Percentiles rank a stretch among this genome's conserved stretches.
These are phyloP conservation scores for cucumber (Cucumis sativus) DNA, from an alignment of 306 rosid genomes.

Conservation along the genomic window Cucumber_9930_V3 NC_026656.2:1408001-1408500, in stretches of 20 bases:
- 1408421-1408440: not conserved
- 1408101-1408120: not conserved
- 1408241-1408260: not conserved
- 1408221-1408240: not conserved
- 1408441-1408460: not conserved
- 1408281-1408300: not conserved
- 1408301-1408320: not conserved
- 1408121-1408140: not conserved
- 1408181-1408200: too few relatives aligned
- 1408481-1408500: not conserved
- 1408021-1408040: not conserved
- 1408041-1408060: not conserved
- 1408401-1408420: not conserved
- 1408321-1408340: not conserved
- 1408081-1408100: not conserved
- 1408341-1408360: not conserved
- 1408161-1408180: not conserved
- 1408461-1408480: not conserved
- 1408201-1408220: too few relatives aligned
- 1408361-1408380: not conserved
- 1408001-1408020: not conserved
- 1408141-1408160: not conserved
- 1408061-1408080: not conserved
- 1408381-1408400: not conserved
- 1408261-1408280: conserved; percentile 1